Evolutionary conservation across 1,284 basidiomycete species (phyloP), one percentile per base, ranked within the genome.

Genomic region (Tetrapyrgos nigripes): DNA sequence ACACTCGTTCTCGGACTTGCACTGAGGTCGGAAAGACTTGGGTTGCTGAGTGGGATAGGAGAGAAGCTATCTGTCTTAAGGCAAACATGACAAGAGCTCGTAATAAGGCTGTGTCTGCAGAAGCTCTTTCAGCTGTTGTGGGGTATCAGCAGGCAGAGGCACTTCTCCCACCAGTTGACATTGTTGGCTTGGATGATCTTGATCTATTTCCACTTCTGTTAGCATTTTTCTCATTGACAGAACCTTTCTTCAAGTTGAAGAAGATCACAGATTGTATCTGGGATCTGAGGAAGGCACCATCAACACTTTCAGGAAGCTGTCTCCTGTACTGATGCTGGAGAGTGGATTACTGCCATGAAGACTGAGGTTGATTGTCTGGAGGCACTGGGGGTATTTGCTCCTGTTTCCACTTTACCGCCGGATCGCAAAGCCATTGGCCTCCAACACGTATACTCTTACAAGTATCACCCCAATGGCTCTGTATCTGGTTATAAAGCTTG

Each of bases 391-490:
- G 51, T 59, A 3, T 58, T 58, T 23, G 33, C 37, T 40, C 29
- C 35, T 0, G 28, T 24, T 14, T 27, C 40, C 37, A 1, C 24
- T 10, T 21, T 55, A 29, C 57, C 56, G n/a, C 11, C 9, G 4
- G 52, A 29, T 37, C 52, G 45, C 1, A 19, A 37, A 21, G 8
- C 57, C 9, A 44, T 59, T 4, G 31, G 44, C 13, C 13, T 59
- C 9, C 50, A 54, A 2, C 54, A 52, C 51, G 57, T 59, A 2
- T 54, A 29, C n/a, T 35, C 21, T 11, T 59, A 23, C 51, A 59
- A 59, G 51, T 40, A 40, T 17, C 19, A 24, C 2, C 5, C 44
- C 1, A 35, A 24, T 21, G 52, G 52, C 4, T 21, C 26, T 3
- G 40, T 59, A 1, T 23, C 14, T 4, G 3, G 5, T 1, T 19